Percentiles rank a stretch among this genome's conserved stretches.
These are phyloP conservation scores for Aquanectria penicillioides DNA, from an alignment of 2,329 filamentous ascomycete genomes.

Conservation along the genomic window DNA sequence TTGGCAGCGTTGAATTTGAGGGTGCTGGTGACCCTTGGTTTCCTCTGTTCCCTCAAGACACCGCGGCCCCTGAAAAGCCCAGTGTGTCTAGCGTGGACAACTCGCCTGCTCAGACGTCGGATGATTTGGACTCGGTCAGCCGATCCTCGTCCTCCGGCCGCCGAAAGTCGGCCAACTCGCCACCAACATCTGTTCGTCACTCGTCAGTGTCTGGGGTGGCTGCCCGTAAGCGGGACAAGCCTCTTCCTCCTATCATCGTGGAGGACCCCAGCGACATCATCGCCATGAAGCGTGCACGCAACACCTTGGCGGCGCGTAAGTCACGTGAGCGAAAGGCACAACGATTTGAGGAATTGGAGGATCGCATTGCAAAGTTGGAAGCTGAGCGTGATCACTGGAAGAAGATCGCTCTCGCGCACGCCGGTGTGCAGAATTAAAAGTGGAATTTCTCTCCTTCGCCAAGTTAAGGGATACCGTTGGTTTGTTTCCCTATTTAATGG, in stretches of 20 bases:
- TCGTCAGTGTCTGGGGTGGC: conserved; percentile 76
- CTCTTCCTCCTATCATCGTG: conserved; percentile 80
- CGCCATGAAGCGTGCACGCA: conserved; percentile 93
- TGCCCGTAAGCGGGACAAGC: conserved; percentile 81
- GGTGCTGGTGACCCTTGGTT: conserved; percentile 71
- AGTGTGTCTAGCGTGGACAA: conserved; percentile 43
- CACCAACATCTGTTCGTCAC: conserved; percentile 62
- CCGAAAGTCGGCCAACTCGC: conserved; percentile 60
- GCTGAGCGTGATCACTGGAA: conserved; percentile 75
- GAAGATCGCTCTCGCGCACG: conserved; percentile 59
- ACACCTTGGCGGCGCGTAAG: conserved; percentile 93
- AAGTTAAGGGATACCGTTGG: conserved; percentile 17
- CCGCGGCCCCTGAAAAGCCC: conserved; percentile 36
- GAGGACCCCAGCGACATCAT: conserved; percentile 77
- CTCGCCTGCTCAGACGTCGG: conserved; percentile 56
- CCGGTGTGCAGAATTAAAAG: conserved; percentile 47
- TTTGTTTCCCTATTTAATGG: conserved; percentile 7
- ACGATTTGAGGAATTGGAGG: conserved; percentile 79
- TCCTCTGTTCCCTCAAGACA: conserved; percentile 74
- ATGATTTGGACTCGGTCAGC: conserved; percentile 60
- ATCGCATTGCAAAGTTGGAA: conserved; percentile 75
- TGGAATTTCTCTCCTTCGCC: conserved; percentile 45
- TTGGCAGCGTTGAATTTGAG: conserved; percentile 68
- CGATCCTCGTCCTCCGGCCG: conserved; percentile 52
- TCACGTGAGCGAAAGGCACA: conserved; percentile 88